Percentiles rank a stretch among this genome's conserved stretches.
Evolutionary conservation across 2,329 filamentous ascomycete species (phyloP).

Genomic region (Cladosporium sp.): DNA sequence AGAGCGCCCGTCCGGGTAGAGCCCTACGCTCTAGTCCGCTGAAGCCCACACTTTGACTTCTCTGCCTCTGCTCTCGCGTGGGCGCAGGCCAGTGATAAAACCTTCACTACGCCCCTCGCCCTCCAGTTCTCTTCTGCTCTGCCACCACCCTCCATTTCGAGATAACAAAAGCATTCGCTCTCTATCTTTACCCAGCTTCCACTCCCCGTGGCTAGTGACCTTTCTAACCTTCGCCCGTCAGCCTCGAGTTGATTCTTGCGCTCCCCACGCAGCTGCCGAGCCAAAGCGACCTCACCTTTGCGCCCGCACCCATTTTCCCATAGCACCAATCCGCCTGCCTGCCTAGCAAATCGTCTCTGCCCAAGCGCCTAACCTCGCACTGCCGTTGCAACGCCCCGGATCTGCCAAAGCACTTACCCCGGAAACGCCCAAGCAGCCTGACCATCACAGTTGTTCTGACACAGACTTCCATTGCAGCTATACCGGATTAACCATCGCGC

Average conservation of each 20-base stretch:
- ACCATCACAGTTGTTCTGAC: too few species aligned
- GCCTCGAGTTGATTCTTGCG: background rate
- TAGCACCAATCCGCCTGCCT: constrained; percentile 1
- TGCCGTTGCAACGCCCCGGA: background rate
- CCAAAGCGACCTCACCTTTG: constrained; percentile 3
- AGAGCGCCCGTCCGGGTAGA: background rate
- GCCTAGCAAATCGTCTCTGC: background rate
- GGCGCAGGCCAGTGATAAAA: background rate
- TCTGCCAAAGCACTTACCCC: background rate
- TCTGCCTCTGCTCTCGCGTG: background rate
- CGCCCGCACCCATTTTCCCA: background rate
- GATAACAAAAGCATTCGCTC: background rate
- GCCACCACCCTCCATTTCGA: background rate
- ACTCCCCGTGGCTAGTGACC: constrained; percentile 11
- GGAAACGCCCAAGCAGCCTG: background rate
- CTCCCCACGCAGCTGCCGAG: constrained; percentile 1
- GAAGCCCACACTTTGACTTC: background rate
- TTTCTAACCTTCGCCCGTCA: constrained; percentile 1
- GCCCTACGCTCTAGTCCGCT: background rate
- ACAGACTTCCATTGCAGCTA: constrained; percentile 4
- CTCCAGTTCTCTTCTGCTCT: background rate
- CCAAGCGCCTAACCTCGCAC: constrained; percentile 2
- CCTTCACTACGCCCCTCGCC: background rate
- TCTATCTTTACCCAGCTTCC: constrained; percentile 8
- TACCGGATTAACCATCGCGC: constrained; percentile 3